Evolutionary conservation across 371 early-diverging fungal species (phyloP), one percentile per base, ranked within the genome.

Genomic region (Lichtheimia hyalospora): DNA sequence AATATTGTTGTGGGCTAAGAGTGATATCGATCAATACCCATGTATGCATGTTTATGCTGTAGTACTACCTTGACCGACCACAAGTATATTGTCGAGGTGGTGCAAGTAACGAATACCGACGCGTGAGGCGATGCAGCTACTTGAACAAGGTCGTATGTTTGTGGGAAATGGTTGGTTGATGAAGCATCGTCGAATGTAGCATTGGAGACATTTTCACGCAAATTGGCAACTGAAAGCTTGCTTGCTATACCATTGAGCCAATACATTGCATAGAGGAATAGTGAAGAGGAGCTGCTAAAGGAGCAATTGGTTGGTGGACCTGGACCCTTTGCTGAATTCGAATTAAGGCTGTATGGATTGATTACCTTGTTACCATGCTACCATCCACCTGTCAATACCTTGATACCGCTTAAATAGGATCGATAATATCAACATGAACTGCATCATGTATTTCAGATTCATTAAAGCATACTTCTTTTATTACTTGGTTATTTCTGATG

Each of bases 181-280:
- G 59, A 52, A 44, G 54, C 59, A 43, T 61, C 56, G 48, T 58
- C 63, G 46, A 18, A 1, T 5, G 57, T 51, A 6, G 52, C 21
- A 18, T 62, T 63, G 39, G 53, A 57, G 5, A 60, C 58, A 55
- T 49, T 56, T 24, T 55, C 61, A 39, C 55, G 40, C 34, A 62
- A 25, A 49, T 40, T 66, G 39, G 57, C 48, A 18, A 73, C 61
- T 18, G 74, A 73, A 16, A 81, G 51, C 50, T 77, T 68, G 44
- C 69, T 81, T 21, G 73, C 81, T 50, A 81, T 72, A 20, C 81
- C 81, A 52, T 75, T 81, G 24, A 75, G 61, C 81, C 81, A 81
- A 53, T 81, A 81, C 81, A 81, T 81, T 66, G 34, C 34, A 34
- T 34, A 34, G 34, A 34, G 34, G 34, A 34, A 34, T 34, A 34